Evolutionary conservation across 2,329 filamentous ascomycete genomes (phyloP).

Genomic region (Ophiostoma sp.): DNA sequence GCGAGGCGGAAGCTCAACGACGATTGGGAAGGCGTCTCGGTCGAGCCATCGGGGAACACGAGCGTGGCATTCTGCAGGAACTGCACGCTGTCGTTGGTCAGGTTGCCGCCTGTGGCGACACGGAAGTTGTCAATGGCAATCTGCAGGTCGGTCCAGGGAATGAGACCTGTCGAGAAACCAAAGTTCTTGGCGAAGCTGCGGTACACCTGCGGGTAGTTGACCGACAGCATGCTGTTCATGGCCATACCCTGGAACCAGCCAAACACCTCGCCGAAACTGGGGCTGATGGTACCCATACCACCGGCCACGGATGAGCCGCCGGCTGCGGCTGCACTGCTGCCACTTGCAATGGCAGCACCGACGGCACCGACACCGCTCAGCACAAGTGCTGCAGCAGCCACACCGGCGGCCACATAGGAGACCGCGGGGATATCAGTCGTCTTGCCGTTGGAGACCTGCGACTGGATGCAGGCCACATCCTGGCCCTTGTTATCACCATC

Average conservation of each 20-base stretch:
- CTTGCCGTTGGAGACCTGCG: constrained; percentile 83
- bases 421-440: constrained; percentile 73
- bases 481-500: constrained; percentile 48
- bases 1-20: constrained; percentile 57
- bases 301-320: constrained; percentile 45
- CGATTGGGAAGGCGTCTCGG: constrained; percentile 43
- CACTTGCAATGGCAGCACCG: constrained; percentile 37
- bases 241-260: constrained; percentile 93
- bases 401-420: constrained; percentile 77
- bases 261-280: constrained; percentile 81
- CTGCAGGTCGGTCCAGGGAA: constrained; percentile 82
- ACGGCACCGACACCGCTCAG: constrained; percentile 71
- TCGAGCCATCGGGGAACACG: constrained; percentile 64
- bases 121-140: constrained; percentile 82
- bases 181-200: constrained; percentile 91
- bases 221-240: constrained; percentile 94
- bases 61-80: constrained; percentile 75
- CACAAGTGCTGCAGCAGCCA: constrained; percentile 80
- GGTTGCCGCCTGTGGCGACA: constrained; percentile 76
- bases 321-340: constrained; percentile 52
- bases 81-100: constrained; percentile 74
- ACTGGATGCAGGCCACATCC: constrained; percentile 79
- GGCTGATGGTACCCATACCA: constrained; percentile 68
- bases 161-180: constrained; percentile 80
- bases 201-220: constrained; percentile 84